Evolutionary conservation across 2,329 filamentous ascomycete species (phyloP).

Genomic region (Penicillium thymicola): DNA sequence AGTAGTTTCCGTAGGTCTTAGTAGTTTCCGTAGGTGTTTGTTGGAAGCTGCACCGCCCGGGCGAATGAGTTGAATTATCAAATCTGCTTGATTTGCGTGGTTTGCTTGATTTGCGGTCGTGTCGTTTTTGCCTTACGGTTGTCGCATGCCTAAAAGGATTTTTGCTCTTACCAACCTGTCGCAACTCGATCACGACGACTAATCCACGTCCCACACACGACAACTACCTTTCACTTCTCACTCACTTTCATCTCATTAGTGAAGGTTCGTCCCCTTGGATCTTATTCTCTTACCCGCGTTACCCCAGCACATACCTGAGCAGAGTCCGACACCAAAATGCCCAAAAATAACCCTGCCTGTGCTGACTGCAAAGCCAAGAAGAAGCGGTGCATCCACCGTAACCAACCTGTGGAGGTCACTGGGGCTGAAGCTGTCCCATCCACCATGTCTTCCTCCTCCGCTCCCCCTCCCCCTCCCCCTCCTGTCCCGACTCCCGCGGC

Average conservation of each 20-base stretch:
- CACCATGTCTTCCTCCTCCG: not conserved
- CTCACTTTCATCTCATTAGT: not conserved
- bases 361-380: constrained; percentile 24
- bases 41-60: not conserved
- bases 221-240: not conserved
- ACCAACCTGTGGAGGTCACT: not conserved
- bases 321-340: not conserved
- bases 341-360: constrained; percentile 13
- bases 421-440: not conserved
- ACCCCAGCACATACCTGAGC: not conserved
- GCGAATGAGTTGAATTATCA: too few species aligned
- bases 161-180: not conserved
- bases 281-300: too few species aligned
- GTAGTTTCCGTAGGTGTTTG: not conserved
- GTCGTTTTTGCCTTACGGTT: not conserved
- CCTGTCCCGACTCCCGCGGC: not conserved
- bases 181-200: not conserved
- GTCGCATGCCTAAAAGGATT: not conserved
- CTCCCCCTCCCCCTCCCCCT: not conserved
- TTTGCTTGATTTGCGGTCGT: not conserved
- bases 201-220: not conserved
- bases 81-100: not conserved
- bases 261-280: not conserved
- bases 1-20: not conserved
- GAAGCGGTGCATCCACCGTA: constrained; percentile 25